A percentile compares a stretch with the other conserved stretches of the same genome.
These are phyloP conservation scores for Barnettozyma populi DNA, from an alignment of 805 yeast species.

Conservation along the genomic window DNA sequence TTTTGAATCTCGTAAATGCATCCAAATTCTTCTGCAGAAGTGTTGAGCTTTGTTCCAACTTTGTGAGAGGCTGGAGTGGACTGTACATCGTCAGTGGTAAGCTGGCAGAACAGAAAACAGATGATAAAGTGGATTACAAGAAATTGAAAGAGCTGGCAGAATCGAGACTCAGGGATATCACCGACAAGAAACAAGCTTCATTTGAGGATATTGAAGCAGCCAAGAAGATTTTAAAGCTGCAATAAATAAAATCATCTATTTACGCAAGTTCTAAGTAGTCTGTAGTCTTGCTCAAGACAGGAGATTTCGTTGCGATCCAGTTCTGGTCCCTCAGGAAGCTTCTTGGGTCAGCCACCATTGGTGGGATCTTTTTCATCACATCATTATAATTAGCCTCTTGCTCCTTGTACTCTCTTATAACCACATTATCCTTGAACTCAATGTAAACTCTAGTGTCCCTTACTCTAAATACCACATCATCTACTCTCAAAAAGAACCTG, in stretches of 20 bases:
- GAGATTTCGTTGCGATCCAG: constrained; percentile 72
- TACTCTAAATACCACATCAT: constrained; percentile 78
- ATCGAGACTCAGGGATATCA: constrained; percentile 13
- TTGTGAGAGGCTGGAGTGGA: constrained; percentile 72
- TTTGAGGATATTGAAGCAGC: constrained; percentile 14
- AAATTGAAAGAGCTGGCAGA: constrained; percentile 11
- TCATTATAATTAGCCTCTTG: constrained; percentile 53
- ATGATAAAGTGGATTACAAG: constrained; percentile 7
- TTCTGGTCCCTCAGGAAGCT: constrained; percentile 71
- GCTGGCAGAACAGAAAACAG: constrained; percentile 17
- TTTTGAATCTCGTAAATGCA: constrained; percentile 9
- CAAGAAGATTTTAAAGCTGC: constrained; percentile 11
- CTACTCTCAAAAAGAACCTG: constrained; percentile 82
- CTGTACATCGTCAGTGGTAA: constrained; percentile 36
- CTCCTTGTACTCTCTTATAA: constrained; percentile 73
- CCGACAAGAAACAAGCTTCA: constrained; percentile 13
- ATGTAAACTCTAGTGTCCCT: constrained; percentile 81
- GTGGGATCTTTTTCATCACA: constrained; percentile 37
- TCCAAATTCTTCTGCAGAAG: constrained; percentile 57
- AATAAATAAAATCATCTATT: not conserved
- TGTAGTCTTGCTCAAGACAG: constrained; percentile 30
- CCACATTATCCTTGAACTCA: constrained; percentile 58
- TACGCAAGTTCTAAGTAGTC: constrained; percentile 9
- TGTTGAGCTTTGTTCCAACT: constrained; percentile 70
- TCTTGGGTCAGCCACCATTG: constrained; percentile 60